Conservation (phyloP, 1,139 yeast genomes). For the Saccharomyces hybrid region DNA sequence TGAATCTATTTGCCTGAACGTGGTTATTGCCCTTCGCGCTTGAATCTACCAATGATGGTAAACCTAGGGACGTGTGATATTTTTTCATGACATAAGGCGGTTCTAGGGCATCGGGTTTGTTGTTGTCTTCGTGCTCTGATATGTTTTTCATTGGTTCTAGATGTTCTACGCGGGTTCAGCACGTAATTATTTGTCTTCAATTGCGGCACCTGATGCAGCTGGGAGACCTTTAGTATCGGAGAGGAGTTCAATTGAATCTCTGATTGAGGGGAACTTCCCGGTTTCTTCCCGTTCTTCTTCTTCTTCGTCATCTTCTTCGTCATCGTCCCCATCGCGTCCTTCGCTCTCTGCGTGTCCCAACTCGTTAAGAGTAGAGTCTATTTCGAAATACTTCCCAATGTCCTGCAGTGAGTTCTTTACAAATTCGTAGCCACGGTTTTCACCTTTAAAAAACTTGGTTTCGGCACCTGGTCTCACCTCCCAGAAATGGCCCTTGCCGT, state of each 20-base stretch:
- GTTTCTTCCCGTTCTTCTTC: background rate
- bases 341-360: background rate
- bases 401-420: slow-evolving; percentile 19
- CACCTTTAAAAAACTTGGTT: slow-evolving; percentile 63
- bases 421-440: slow-evolving; percentile 20
- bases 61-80: slow-evolving; percentile 20
- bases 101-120: background rate
- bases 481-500: slow-evolving; percentile 98
- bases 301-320: background rate
- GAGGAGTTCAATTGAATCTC: background rate
- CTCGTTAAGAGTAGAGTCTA: slow-evolving; percentile 1
- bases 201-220: background rate
- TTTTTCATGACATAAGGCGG: slow-evolving; percentile 17
- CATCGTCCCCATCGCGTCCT: background rate
- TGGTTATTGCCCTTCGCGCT: background rate
- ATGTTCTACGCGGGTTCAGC: background rate
- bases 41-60: slow-evolving; percentile 9
- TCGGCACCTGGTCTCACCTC: slow-evolving; percentile 78
- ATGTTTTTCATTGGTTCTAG: background rate
- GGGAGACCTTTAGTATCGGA: background rate
- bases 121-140: background rate
- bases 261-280: background rate
- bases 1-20: background rate
- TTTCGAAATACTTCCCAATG: slow-evolving; percentile 12
- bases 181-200: background rate